Base-by-base conservation (phyloP, 2,329 filamentous ascomycete species). In the Onygena corvina region DNA sequence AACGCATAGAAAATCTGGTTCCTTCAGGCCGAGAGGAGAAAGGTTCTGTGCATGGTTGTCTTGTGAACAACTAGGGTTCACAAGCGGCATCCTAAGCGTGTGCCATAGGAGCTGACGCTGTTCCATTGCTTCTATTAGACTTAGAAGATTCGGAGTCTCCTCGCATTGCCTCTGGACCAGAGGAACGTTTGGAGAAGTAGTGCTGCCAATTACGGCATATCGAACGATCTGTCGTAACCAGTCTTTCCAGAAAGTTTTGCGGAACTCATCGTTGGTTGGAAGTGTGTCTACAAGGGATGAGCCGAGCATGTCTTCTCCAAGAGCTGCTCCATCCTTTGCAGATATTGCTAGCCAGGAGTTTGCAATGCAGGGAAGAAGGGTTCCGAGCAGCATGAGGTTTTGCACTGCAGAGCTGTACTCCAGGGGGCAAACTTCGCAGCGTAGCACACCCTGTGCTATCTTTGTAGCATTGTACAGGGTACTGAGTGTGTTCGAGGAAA, bases 321-420 rank as follows among this genome's bases (percentile, higher is more conserved):
- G 54, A 9, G 67, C 62, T 44, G 58, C 56, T 7, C 67, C 54
- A 40, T 67, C 60, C 20, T 60, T 58, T 46, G 64, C 59, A 18
- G 59, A 65, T 14, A 71, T 59, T 1, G 64, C 62, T 8, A 69
- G 58, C 70, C 70, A 72, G 20, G 63, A 58, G 50, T 71, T 69
- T 18, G 66, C 67, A 14, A 70, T 54, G 16, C 70, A 64, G n/a
- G 62, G 71, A 40, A 72, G 56, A 9, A 72, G 58, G 8, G 69
- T 70, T 9, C 65, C 65, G n/a, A 64, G 62, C 45, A 72, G 62
- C 67, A 71, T 71, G 38, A 72, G 62, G 47, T 72, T 72, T 51
- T 71, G 69, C 20, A 68, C 56, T 4, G 64, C 63, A 1, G 67
- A 66, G 29, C 66, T 62, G 50, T 70, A 70, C 29, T 58, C 61